Base-by-base conservation (phyloP, 345 rosid species). In the Dovyalis caffra region DNA sequence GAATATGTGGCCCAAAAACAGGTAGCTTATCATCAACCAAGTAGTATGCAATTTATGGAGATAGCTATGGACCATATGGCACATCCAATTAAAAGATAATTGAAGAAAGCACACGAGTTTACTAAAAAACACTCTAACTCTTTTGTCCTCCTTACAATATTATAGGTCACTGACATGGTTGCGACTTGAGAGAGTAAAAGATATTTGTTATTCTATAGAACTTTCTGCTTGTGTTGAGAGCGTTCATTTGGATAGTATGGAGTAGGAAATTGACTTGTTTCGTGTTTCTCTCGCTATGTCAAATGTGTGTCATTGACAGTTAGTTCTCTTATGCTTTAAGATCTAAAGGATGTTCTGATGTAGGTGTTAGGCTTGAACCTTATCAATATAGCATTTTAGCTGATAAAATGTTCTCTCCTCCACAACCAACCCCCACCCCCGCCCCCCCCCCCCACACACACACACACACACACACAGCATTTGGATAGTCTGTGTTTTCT, bases 1-100 rank as follows among this genome's bases (percentile, higher is more conserved):
- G 86, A 84, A 58, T 94, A 94, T 58, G 82, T 91, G 70, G 89
- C 91, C 58, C 87, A 84, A 78, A 85, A 82, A 83, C 94, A 91
- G 95, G 98, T 90, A 85, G 73, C 64, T 70, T 85, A 77, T 72
- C 66, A 47, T 66, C 70, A 43, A 35, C 72, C 49, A 53, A 26
- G 31, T 66, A 71, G 72, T 71, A 21, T n/a, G 40, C 16, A 20
- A 28, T 47, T 0, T n/a, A 34, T 57, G 2, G 72, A 32, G 23
- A 67, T 66, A 60, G 40, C 32, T 26, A 7, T 65, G 26, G 62
- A 45, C 28, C 49, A 60, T 68, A 0, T 6, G 37, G 62, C 37
- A 25, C 67, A 51, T 37, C 34, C 61, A 65, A 68, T 21, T 23
- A 75, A 67, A n/a, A 56, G 65, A 29, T 20, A 63, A 62, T 72